Conservation (phyloP, 2,329 filamentous ascomycete species). For the Falciphora oryzae region DNA sequence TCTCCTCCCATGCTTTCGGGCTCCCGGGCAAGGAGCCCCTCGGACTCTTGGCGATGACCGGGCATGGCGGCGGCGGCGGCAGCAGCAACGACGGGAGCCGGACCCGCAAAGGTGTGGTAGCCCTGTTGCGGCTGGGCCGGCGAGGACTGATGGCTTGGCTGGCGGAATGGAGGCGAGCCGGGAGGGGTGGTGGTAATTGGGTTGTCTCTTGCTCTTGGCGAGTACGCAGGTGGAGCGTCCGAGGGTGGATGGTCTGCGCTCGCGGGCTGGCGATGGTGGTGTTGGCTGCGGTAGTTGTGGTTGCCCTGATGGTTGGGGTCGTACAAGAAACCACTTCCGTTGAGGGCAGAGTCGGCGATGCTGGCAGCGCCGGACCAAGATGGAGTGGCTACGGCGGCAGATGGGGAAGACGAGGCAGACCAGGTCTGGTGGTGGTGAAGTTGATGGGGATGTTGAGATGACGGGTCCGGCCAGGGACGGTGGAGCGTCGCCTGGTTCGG, state of each 20-base stretch:
- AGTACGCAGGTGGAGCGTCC: constrained; percentile 47
- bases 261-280: neutral
- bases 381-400: neutral
- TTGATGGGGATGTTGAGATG: no score
- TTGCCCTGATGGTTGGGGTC: neutral
- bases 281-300: neutral
- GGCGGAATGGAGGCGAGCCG: constrained; percentile 5
- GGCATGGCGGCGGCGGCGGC: constrained; percentile 31
- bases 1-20: constrained; percentile 42
- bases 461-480: no score
- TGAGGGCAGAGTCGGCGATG: no score
- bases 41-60: constrained; percentile 30
- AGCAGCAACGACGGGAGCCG: neutral
- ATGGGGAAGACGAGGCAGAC: neutral
- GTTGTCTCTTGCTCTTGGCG: constrained; percentile 27
- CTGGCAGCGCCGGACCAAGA: no score
- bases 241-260: constrained; percentile 16
- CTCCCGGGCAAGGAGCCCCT: constrained; percentile 34
- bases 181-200: neutral
- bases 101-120: constrained; percentile 8
- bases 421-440: no score
- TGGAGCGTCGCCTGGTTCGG: no score
- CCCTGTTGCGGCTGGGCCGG: neutral
- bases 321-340: neutral
- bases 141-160: neutral